A percentile compares a stretch with the other conserved stretches of the same genome.
Conservation (phyloP, 2,329 filamentous ascomycete genomes). For the Calonectria hawksworthii region DNA sequence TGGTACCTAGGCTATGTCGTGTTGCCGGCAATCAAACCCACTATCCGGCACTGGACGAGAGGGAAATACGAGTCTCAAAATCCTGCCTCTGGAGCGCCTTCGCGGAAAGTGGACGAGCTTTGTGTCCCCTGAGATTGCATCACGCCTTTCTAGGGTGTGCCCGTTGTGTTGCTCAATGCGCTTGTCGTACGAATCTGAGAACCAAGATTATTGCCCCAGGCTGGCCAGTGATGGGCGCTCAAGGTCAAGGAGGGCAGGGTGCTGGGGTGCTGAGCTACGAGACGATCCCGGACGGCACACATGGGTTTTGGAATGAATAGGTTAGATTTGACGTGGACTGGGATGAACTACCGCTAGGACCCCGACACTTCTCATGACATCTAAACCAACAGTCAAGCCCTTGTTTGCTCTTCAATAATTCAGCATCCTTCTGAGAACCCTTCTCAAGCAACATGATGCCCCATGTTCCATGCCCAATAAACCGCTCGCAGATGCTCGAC, state of each 20-base stretch:
- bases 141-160: constrained; percentile 1
- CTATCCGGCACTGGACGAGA: not conserved
- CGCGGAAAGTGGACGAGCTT: not conserved
- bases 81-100: not conserved
- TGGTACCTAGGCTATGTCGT: constrained; percentile 17
- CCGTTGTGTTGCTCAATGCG: constrained; percentile 7
- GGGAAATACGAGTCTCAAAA: constrained; percentile 2
- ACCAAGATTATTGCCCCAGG: constrained; percentile 8
- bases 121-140: constrained; percentile 14
- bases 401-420: not conserved
- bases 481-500: not conserved
- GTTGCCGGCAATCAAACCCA: constrained; percentile 15
- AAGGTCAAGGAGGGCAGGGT: not conserved
- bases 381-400: not conserved
- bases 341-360: not conserved
- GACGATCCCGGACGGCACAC: constrained; percentile 4
- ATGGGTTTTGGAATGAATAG: constrained; percentile 2
- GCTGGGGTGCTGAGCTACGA: not conserved
- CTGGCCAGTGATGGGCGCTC: not conserved
- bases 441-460: not conserved
- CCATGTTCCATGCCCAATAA: not conserved
- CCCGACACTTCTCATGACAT: not conserved
- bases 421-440: not conserved
- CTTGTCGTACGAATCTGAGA: constrained; percentile 8
- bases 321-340: not conserved